Percentiles rank a stretch among this genome's conserved stretches.
Conservation (phyloP, 2,329 filamentous ascomycete genomes). For the Xylaria sp. region DNA sequence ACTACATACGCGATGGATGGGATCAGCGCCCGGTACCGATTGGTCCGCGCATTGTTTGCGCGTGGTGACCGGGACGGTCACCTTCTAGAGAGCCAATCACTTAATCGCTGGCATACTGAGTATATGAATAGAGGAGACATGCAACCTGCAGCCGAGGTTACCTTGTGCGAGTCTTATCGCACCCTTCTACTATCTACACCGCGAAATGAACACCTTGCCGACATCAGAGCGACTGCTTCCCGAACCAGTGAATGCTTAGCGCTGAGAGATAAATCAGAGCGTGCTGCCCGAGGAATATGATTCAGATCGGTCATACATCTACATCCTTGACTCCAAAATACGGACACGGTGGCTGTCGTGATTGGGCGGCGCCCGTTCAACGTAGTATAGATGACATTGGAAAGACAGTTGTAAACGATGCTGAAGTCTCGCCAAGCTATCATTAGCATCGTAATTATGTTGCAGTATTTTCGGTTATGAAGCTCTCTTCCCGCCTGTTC, state of each 20-base stretch:
- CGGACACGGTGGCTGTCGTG: slow-evolving; percentile 6
- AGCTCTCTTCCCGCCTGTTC: neutral
- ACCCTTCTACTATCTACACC: neutral
- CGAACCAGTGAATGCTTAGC: slow-evolving; percentile 3
- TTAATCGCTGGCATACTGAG: slow-evolving; percentile 2
- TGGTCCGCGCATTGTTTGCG: slow-evolving; percentile 7
- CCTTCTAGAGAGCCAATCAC: slow-evolving; percentile 20
- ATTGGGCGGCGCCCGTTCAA: neutral
- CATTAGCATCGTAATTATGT: neutral
- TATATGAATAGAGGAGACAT: neutral
- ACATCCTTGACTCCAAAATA: neutral
- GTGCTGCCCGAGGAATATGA: neutral
- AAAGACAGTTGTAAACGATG: neutral
- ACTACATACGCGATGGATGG: slow-evolving; percentile 19
- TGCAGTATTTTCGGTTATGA: neutral
- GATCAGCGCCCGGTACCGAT: slow-evolving; percentile 28
- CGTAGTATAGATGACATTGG: no score
- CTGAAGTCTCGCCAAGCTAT: slow-evolving; percentile 3
- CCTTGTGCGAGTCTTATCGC: slow-evolving; percentile 6
- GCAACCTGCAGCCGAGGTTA: neutral
- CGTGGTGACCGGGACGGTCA: slow-evolving; percentile 20
- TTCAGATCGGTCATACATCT: neutral
- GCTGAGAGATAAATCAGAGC: neutral
- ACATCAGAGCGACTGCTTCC: slow-evolving; percentile 1
- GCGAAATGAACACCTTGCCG: neutral